Conservation (phyloP, 129 eudicot genomes). For the Pseudognaphalium luteoalbum region DNA sequence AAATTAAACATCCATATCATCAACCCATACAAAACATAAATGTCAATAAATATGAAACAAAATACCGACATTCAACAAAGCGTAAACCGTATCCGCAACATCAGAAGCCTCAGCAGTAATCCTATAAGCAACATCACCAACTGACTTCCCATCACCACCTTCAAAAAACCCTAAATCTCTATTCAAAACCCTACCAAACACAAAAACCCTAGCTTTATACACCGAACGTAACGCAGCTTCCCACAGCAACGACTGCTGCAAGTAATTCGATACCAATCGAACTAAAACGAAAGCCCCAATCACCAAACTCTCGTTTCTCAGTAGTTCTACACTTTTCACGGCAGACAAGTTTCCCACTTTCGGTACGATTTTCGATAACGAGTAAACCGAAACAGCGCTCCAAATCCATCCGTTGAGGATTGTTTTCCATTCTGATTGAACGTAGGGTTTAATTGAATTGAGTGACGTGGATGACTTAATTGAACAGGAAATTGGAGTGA, state of each 20-base stretch:
- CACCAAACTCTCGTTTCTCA: constrained; percentile 45
- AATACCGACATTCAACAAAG: constrained; percentile 64
- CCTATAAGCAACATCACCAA: constrained; percentile 83
- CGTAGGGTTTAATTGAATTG: constrained; percentile 58
- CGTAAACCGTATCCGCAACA: constrained; percentile 69
- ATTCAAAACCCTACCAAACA: constrained; percentile 69
- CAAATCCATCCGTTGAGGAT: constrained; percentile 68
- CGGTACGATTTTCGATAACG: constrained; percentile 62
- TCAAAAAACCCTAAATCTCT: constrained; percentile 90
- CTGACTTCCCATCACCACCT: constrained; percentile 52
- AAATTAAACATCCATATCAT: neutral
- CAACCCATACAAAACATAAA: neutral
- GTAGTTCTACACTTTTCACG: too few species aligned
- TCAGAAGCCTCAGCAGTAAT: constrained; percentile 90
- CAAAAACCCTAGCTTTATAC: constrained; percentile 62
- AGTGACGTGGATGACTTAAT: constrained; percentile 34
- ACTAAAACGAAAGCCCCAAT: constrained; percentile 56
- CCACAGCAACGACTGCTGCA: constrained; percentile 82
- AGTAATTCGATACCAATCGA: constrained; percentile 49
- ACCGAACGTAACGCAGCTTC: constrained; percentile 72
- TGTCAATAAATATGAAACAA: neutral
- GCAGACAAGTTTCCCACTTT: constrained; percentile 48
- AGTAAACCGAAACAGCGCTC: constrained; percentile 73
- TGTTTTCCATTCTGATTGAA: constrained; percentile 65
- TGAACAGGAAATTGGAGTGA: constrained; percentile 20